Evolutionary conservation across 257 asterid genomes (phyloP).

Genomic region (Solanum verrucosum): DNA sequence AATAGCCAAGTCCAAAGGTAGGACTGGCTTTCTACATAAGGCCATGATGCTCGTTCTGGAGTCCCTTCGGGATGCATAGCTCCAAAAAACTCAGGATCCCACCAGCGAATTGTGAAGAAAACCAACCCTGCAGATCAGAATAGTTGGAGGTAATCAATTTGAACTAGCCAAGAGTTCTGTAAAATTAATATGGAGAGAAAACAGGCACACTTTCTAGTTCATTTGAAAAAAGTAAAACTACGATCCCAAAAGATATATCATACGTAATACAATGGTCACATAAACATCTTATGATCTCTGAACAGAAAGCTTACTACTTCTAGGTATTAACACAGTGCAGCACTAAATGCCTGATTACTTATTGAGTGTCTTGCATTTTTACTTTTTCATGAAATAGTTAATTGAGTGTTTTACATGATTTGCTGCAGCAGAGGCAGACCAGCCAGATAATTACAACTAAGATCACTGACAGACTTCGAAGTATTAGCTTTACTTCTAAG

Average conservation of each 20-base stretch:
- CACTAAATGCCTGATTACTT: not conserved
- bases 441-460: not conserved
- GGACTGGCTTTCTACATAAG: conserved; percentile 64
- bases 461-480: not conserved
- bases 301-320: not conserved
- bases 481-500: not conserved
- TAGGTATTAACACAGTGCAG: not conserved
- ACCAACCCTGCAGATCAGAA: conserved; percentile 61
- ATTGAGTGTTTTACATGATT: not conserved
- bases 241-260: not conserved
- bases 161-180: not conserved
- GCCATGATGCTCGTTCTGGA: conserved; percentile 64
- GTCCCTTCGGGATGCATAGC: conserved; percentile 90
- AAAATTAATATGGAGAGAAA: not conserved
- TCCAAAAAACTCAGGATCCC: conserved; percentile 79
- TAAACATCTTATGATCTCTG: not conserved
- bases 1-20: conserved; percentile 96
- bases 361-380: not conserved
- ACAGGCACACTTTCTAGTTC: not conserved
- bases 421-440: not conserved
- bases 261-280: not conserved
- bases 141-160: not conserved
- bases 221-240: not conserved
- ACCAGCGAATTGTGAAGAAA: conserved; percentile 96
- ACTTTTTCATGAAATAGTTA: not conserved